Base-by-base conservation (phyloP, 1,139 yeast genomes). In the Saccharomycopsis crataegensis region DNA sequence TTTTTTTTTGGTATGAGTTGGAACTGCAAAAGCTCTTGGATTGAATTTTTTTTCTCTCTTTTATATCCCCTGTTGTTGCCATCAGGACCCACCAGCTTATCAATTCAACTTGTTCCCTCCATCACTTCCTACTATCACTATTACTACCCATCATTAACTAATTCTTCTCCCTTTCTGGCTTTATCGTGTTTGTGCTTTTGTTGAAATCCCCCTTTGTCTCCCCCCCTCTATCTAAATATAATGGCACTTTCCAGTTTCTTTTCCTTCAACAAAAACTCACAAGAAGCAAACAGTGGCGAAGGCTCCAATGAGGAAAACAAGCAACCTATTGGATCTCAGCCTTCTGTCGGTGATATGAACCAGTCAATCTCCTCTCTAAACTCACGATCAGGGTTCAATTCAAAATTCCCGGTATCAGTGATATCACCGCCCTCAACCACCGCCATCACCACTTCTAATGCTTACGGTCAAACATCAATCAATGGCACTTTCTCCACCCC, bases 231-330 rank as follows among this genome's bases (percentile, higher is more conserved):
- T 22, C 28, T 22, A 22, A 22, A 4, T 22, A 22, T 22, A 37
- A 54, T 54, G 57, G 57, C 57, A 28, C 50, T 54, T 14, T 52
- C 55, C 16, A 54, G 48, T 41, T 54, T 54, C 38, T 54, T 54
- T 41, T 54, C 57, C 12, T 54, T 54, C 50, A 54, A 52, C 46
- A 54, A 52, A 41, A 50, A 49, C 33, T 43, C 53, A 17, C 53
- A 52, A 43, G 55, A 53, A 12, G 40, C 16, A 28, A 46, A 34
- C 37, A 37, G 38, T 22, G 48, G 16, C 12, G 34, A 41, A 11
- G 16, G 37, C 16, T 16, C 44, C 36, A 43, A 16, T 40, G 17
- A 14, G 28, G 36, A 31, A 41, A 42, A 43, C 54, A 8, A 31
- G 34, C 38, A 44, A 8, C n/a, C 14, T 16, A 40, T 8, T 17